These are phyloP conservation scores for Solanum chaucha DNA, from an alignment of 257 asterid genomes.

Conservation along the genomic window DNA sequence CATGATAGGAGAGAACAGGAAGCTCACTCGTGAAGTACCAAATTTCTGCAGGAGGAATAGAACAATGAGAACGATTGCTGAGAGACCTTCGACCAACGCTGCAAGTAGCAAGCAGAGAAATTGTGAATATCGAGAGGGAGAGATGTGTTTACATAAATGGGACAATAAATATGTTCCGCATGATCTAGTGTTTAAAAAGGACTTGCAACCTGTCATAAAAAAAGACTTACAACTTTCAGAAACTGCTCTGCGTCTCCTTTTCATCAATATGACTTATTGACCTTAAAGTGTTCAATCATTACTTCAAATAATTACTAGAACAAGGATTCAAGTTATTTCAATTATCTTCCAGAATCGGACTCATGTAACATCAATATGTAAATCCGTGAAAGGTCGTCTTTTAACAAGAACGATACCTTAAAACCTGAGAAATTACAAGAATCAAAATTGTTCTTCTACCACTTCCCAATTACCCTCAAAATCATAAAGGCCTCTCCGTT, in stretches of 20 bases:
- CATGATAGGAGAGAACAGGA: conserved; percentile 64
- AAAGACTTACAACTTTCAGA: not conserved
- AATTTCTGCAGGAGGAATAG: conserved; percentile 33
- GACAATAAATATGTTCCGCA: not conserved
- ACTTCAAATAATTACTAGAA: not conserved
- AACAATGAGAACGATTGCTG: conserved; percentile 26
- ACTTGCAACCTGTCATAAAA: too few relatives aligned
- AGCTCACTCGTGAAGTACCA: conserved; percentile 48
- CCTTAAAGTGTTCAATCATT: not conserved
- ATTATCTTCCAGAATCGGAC: not conserved
- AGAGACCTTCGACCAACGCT: conserved; percentile 28
- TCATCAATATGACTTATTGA: not conserved
- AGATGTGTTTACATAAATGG: not conserved
- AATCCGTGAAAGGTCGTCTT: not conserved
- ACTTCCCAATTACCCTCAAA: not conserved
- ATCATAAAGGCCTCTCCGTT: not conserved
- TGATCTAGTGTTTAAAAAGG: not conserved
- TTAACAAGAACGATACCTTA: not conserved
- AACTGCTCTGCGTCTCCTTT: not conserved
- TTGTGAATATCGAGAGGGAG: not conserved
- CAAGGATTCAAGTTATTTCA: not conserved
- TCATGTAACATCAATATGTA: not conserved
- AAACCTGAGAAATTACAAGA: not conserved
- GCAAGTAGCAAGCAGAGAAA: conserved; percentile 11
- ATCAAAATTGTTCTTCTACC: not conserved